phyloP scores from a whole-genome alignment of 2,329 filamentous ascomycete species.

The Cordyceps fumosorosea region DNA sequence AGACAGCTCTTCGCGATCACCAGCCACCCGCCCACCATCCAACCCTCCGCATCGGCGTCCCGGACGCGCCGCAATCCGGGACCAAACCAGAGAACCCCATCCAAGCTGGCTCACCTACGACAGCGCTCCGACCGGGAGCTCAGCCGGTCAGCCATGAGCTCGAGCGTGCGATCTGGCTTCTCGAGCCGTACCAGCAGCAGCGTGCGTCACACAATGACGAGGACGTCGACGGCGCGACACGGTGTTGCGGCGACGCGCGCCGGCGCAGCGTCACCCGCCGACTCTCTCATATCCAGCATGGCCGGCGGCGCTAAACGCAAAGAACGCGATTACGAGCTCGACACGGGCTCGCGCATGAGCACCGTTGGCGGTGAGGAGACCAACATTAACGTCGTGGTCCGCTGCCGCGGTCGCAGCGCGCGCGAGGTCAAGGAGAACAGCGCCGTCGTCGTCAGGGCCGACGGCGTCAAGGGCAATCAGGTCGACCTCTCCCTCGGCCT shows the following conservation, averaged over 20 bases:
- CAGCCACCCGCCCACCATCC: neutral
- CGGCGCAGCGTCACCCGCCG: constrained; percentile 61
- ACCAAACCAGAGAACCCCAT: constrained; percentile 13
- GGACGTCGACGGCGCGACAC: constrained; percentile 21
- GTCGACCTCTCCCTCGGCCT: constrained; percentile 89
- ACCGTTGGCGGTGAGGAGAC: constrained; percentile 57
- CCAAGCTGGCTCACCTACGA: constrained; percentile 30
- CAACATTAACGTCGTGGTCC: constrained; percentile 95
- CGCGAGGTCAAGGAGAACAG: constrained; percentile 92
- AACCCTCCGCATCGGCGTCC: constrained; percentile 1
- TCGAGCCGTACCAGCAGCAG: constrained; percentile 19
- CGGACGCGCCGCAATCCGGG: constrained; percentile 12
- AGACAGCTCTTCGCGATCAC: neutral
- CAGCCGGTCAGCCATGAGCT: constrained; percentile 28
- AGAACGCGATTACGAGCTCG: constrained; percentile 72
- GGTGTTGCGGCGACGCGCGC: constrained; percentile 16
- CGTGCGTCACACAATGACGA: constrained; percentile 18
- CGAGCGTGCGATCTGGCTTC: constrained; percentile 19
- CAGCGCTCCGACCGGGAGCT: constrained; percentile 32
- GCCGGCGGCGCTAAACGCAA: constrained; percentile 70
- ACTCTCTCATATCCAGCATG: constrained; percentile 55
- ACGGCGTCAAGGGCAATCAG: constrained; percentile 77
- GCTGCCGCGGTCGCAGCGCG: constrained; percentile 87
- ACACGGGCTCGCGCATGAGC: constrained; percentile 24
- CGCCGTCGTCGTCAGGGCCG: constrained; percentile 80